Base-by-base conservation (phyloP, 495 filamentous ascomycete genomes). In the Bathelium albidoporum region DNA sequence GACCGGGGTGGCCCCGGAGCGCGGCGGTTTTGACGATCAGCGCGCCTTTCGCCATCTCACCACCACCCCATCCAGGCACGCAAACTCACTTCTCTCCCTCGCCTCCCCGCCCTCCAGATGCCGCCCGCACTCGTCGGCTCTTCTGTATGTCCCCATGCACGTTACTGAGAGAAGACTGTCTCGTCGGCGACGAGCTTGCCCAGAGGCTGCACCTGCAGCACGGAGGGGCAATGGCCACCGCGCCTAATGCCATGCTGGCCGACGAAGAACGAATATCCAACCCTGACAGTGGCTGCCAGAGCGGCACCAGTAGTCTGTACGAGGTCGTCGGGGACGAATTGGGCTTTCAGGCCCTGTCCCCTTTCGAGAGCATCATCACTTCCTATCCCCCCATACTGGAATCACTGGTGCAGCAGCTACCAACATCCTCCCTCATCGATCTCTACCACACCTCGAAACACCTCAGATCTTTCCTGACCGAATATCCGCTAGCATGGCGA, bases 401-500 rank as follows among this genome's bases (percentile, higher is more conserved):
- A 69, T 83, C 81, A 20, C 76, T 85, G 20, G 73, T 84, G 18
- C 76, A 80, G n/a, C 81, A 84, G 59, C 72, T 81, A 34, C 82
- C 82, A 39, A 85, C 83, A 49, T 72, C 79, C 39, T 72, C 82
- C 32, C 77, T 85, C 63, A 71, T 85, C 67, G 76, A 81, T 61
- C 79, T 85, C 62, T 83, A 83, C 65, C 82, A 85, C 62, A 81
- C 82, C 36, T 83, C 81, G 18, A 70, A 71, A 60, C 77, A 80
- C 69, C 78, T 85, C 28, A 80, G 81, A 44, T 73, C 73, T 22
- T 84, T 85, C 64, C 75, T 86, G 31, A 76, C 74, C 61, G 74
- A 75, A 26, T 85, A 84, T 71, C 83, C 82, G 44, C 79, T 80
- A 64, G 83, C 83, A 76, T 86, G 83, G 83, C 81, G 78, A 70